A percentile compares a stretch with the other conserved stretches of the same genome.
phyloP scores from a whole-genome alignment of 352 stramenopile species.

The Thalassiosira mediterranea region DNA sequence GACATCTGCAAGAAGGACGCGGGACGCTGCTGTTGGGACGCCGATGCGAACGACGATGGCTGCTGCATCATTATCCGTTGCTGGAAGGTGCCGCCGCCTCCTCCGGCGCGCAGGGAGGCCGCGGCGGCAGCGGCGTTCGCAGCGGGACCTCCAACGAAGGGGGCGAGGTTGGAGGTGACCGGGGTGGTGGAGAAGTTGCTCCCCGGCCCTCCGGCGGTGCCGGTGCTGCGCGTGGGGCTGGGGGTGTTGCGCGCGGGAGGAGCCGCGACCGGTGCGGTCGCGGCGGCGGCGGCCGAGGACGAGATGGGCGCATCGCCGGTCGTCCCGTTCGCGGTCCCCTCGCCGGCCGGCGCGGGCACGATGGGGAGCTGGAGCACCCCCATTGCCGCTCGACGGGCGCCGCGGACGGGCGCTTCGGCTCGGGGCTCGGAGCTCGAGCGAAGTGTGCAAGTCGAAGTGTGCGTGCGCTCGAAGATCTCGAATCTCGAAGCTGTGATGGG shows the following conservation, averaged over 20 bases:
- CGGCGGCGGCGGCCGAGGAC: not conserved
- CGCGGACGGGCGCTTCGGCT: too few relatives aligned
- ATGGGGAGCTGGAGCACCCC: conserved; percentile 6
- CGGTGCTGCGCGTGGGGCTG: conserved; percentile 9
- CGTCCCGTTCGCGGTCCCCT: too few relatives aligned
- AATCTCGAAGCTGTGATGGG: too few relatives aligned
- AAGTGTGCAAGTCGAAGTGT: too few relatives aligned
- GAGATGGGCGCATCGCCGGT: too few relatives aligned
- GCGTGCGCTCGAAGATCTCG: too few relatives aligned
- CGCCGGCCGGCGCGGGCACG: too few relatives aligned
- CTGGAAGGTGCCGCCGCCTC: not conserved
- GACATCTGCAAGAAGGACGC: conserved; percentile 10
- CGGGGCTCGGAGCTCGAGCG: too few relatives aligned
- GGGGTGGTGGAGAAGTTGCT: conserved; percentile 15
- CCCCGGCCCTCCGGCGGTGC: not conserved
- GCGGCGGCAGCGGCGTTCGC: not conserved
- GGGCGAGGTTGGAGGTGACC: conserved; percentile 17
- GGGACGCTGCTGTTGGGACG: conserved; percentile 3
- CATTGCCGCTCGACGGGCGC: too few relatives aligned
- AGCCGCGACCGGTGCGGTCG: not conserved
- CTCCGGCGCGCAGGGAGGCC: not conserved
- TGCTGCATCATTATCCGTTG: not conserved
- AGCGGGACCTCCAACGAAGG: not conserved
- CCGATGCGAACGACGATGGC: conserved; percentile 2
- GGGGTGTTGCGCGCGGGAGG: not conserved